phyloP scores from a whole-genome alignment of 2,329 filamentous ascomycete genomes.

The Colletotrichum cordylinicola region DNA sequence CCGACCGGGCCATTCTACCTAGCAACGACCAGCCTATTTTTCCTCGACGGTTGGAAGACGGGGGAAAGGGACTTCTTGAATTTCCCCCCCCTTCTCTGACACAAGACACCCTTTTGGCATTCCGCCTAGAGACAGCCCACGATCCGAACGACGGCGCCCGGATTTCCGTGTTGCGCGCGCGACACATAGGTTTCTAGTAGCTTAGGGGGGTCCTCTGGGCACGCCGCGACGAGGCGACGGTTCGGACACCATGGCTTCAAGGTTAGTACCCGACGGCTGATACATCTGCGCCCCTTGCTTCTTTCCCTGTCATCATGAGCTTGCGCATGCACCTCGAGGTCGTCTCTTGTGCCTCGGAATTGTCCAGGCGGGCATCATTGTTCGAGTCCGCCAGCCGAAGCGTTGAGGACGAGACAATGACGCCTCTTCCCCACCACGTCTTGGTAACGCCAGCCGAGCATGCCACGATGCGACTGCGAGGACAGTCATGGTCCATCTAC shows the following conservation, averaged over 20 bases:
- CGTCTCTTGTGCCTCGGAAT: not conserved
- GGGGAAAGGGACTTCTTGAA: not conserved
- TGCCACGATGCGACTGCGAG: not conserved
- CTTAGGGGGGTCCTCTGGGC: not conserved
- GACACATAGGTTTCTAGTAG: not conserved
- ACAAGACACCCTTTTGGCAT: not conserved
- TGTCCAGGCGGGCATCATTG: not conserved
- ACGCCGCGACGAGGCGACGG: not conserved
- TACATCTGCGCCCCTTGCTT: not conserved
- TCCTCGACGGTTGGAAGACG: not conserved
- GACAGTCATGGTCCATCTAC: not conserved
- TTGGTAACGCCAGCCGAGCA: not conserved
- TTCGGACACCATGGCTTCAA: conserved; percentile 20
- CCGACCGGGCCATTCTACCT: not conserved
- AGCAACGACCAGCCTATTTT: not conserved
- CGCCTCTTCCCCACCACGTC: not conserved
- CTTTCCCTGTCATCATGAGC: not conserved
- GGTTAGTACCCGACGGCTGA: conserved; percentile 22
- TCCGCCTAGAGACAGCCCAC: not conserved
- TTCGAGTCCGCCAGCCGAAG: not conserved
- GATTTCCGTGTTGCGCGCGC: not conserved
- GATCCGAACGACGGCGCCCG: not conserved
- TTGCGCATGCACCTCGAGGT: not conserved
- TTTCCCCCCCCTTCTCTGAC: not conserved
- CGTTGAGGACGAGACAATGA: not conserved